Base-by-base conservation (phyloP, 495 filamentous ascomycete genomes). In the Aspergillus taichungensis region DNA sequence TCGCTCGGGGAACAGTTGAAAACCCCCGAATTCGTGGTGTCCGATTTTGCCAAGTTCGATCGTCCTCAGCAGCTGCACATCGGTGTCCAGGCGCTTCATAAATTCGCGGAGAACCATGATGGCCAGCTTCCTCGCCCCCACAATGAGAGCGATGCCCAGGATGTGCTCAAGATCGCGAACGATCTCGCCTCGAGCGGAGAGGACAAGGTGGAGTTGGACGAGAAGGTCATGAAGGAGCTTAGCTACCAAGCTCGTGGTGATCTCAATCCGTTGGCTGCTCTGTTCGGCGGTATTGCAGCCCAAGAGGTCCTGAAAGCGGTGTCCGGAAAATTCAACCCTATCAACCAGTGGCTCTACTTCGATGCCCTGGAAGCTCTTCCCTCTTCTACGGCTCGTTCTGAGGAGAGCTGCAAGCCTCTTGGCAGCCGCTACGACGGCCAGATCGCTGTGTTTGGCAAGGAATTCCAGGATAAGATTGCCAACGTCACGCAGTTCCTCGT, bases 281-380 rank as follows among this genome's bases (percentile, higher is more conserved):
- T 97, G 69, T 95, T 95, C 60, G 94, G 94, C 57, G 94, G 94
- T 54, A 76, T 96, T 47, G 84, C 87, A 33, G 94, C 94, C 8
- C 94, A 99, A 64, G 94, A 99, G 60, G 88, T 95, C 13, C 76
- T 99, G 40, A 97, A 99, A 65, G 86, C 91, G 34, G 86, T 99
- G 14, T 99, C 94, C 42, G 92, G 91, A 51, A 99, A 99, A 64
- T 99, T 99, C 67, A 76, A 84, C 51, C 94, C 94, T 5, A 81
- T 96, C 46, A 74, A 84, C 46, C 94, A 97, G 61, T 94, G 84
- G 76, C 75, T 97, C 52, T 99, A 99, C 71, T 92, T 99, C 51
- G 92, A 99, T 64, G 94, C 94, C 6, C 71, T 99, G 36, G 94
- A 99, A 68, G 94, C 92, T 14, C 76, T 99, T 32, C 90, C 94